Evolutionary conservation across 768 basidiomycete species (phyloP), one percentile per base, ranked within the genome.

Genomic region (Lactarius akahatsu): DNA sequence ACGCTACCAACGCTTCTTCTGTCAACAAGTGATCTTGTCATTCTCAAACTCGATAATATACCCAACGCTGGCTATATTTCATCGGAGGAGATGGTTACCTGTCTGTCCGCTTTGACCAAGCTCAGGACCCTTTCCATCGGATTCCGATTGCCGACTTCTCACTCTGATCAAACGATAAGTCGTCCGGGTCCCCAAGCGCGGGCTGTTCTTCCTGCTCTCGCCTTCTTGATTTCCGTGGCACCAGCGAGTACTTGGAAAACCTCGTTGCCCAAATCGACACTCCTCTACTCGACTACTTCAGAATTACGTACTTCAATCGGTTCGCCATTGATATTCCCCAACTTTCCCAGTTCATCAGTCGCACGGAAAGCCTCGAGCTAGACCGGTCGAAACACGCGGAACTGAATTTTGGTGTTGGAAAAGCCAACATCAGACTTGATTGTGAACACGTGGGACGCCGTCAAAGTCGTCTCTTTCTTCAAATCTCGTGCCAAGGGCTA

Each of bases 391-490:
- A 50, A 20, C 47, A 50, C 23, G 47, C 47, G 4, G 47, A 50
- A 50, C 23, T 50, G 23, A n/a, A 50, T 50, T 50, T 50, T 23
- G 23, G 47, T 13, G 23, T 11, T 5, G 23, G 47, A 4, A 50
- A 50, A 2, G 20, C 13, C 47, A 50, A 23, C 5, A 23, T 50
- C 47, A 50, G n/a, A 50, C 47, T 50, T 11, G 47, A 50, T 50
- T 50, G 47, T 23, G 47, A 50, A 50, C 47, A 50, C 3, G 47
- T 23, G 23, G 47, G 47, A 13, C 47, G 47, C 4, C 47, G 47
- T 50, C 47, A 50, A 50, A 50, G n/a, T 23, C 47, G 47, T 23
- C 47, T 50, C 23, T 50, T 23, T 50, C 47, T 50, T 50, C 47
- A 50, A 23, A 50, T 50, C 1, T 50, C 47, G 23, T 50, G 47